Evolutionary conservation across 441 rosid genomes (phyloP).

Genomic region (Populus hybrid): DNA sequence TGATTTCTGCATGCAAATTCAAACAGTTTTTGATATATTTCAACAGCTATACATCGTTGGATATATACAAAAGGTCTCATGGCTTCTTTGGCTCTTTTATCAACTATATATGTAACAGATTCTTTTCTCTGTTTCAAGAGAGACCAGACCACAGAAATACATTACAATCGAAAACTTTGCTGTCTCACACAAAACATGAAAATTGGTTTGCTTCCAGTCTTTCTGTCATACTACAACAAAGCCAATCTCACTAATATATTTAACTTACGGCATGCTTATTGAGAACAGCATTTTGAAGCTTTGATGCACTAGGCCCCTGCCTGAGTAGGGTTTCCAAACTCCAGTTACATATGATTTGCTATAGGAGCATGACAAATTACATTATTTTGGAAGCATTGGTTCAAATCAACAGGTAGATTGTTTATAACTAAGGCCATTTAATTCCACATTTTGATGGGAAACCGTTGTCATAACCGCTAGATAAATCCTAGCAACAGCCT

Average conservation of each 20-base stretch:
- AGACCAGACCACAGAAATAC: background rate
- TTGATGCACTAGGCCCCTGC: background rate
- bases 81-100: background rate
- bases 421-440: background rate
- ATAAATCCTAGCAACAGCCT: background rate
- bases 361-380: background rate
- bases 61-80: background rate
- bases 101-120: background rate
- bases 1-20: slow-evolving; percentile 55
- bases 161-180: background rate
- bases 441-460: background rate
- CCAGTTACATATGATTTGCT: background rate
- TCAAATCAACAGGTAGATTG: background rate
- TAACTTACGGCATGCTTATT: no score
- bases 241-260: no score
- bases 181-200: background rate
- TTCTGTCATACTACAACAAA: no score
- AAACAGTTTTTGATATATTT: slow-evolving; percentile 2
- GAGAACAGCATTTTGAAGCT: background rate
- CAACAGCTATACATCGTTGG: background rate
- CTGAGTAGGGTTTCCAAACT: background rate
- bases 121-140: background rate
- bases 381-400: background rate
- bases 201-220: background rate
- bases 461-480: background rate